phyloP scores from a whole-genome alignment of 2,329 filamentous ascomycete genomes.

The Fusarium staphyleae region DNA sequence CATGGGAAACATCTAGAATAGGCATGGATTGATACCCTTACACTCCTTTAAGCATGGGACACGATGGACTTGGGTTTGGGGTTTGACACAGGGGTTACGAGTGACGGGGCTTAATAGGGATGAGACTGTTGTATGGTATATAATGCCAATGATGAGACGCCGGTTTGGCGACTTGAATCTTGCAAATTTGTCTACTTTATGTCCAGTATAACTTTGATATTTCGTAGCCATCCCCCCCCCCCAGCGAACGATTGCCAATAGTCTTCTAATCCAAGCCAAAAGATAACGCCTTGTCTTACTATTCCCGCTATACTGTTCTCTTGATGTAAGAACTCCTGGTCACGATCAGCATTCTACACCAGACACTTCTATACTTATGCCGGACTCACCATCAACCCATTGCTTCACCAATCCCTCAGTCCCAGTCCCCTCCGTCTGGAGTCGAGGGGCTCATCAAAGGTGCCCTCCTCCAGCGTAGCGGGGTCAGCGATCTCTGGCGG shows the following conservation, averaged over 20 bases:
- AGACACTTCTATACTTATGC: too few species aligned
- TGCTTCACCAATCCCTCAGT: constrained; percentile 25
- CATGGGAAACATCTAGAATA: constrained; percentile 25
- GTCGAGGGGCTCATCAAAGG: constrained; percentile 28
- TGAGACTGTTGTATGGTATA: constrained; percentile 2
- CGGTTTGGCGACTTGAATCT: constrained; percentile 18
- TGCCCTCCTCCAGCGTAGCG: constrained; percentile 24
- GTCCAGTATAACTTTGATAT: too few species aligned
- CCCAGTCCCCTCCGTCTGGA: constrained; percentile 23
- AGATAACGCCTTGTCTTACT: neutral
- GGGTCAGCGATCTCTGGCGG: constrained; percentile 22
- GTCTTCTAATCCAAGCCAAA: neutral
- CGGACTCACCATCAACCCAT: neutral
- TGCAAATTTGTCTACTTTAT: neutral
- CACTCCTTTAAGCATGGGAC: constrained; percentile 33
- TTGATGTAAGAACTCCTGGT: neutral
- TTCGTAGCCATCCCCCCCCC: neutral
- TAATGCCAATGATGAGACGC: constrained; percentile 18
- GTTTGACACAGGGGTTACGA: neutral
- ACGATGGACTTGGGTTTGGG: neutral
- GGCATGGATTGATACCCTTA: constrained; percentile 36
- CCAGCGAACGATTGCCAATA: neutral
- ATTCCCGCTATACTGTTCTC: neutral
- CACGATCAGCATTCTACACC: neutral
- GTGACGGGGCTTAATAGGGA: constrained; percentile 15